Conservation (phyloP, 2,329 filamentous ascomycete species). For the Cladosporium phlei region DNA sequence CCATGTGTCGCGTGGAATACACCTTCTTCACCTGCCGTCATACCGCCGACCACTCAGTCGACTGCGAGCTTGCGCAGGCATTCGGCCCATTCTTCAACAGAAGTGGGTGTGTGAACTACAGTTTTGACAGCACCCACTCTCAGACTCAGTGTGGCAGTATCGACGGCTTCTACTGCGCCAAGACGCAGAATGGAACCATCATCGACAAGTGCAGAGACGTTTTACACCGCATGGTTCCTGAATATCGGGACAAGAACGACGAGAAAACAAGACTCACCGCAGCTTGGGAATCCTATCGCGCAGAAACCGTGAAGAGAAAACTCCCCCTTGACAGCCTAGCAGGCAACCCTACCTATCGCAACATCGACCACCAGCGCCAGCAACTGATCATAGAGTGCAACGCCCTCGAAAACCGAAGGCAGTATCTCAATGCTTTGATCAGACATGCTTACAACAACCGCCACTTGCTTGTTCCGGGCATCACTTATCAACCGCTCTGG, state of each 20-base stretch:
- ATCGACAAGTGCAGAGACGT: conserved; percentile 11
- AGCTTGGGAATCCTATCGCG: too few relatives aligned
- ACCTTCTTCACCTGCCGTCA: conserved; percentile 24
- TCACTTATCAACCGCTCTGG: background rate
- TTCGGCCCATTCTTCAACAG: conserved; percentile 14
- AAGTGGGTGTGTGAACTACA: conserved; percentile 15
- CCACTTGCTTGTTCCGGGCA: background rate
- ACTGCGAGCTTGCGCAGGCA: conserved; percentile 11
- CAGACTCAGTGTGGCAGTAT: conserved; percentile 11
- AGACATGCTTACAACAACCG: background rate
- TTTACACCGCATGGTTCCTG: too few relatives aligned
- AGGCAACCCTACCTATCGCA: background rate
- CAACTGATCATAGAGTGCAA: background rate
- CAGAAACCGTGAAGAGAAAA: background rate
- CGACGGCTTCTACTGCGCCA: conserved; percentile 16
- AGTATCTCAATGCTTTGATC: background rate
- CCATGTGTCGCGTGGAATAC: conserved; percentile 27
- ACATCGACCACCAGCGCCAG: background rate
- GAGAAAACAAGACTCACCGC: background rate
- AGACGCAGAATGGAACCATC: conserved; percentile 13
- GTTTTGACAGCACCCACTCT: background rate
- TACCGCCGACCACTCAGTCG: conserved; percentile 9
- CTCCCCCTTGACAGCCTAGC: background rate
- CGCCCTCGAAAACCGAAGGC: background rate
- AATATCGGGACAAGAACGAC: background rate